A percentile compares a stretch with the other conserved stretches of the same genome.
Evolutionary conservation across 1,284 basidiomycete species (phyloP).

Genomic region (Ceratobasidium sp.): DNA sequence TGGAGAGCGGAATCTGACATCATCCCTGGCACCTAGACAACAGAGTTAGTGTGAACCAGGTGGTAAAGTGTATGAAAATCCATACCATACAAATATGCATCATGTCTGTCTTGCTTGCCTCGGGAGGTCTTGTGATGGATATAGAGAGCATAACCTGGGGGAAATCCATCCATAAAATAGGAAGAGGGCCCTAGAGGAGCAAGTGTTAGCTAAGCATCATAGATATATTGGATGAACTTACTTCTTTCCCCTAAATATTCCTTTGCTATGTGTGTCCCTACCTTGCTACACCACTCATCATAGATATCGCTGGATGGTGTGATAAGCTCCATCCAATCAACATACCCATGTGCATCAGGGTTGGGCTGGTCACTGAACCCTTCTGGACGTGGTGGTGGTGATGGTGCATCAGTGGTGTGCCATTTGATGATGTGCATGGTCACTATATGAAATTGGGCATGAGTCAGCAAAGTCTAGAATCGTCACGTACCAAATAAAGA

Average conservation of each 20-base stretch:
- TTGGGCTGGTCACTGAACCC: background rate
- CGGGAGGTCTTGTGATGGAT: slow-evolving; percentile 5
- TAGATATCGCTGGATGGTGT: background rate
- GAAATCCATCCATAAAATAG: slow-evolving; percentile 14
- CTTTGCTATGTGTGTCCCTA: background rate
- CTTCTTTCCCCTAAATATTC: background rate
- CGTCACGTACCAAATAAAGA: background rate
- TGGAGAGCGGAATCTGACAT: slow-evolving; percentile 16
- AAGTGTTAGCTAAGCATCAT: background rate
- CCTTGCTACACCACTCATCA: background rate
- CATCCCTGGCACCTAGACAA: background rate
- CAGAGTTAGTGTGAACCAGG: background rate
- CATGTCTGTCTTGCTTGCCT: slow-evolving; percentile 1
- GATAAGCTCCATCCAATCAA: slow-evolving; percentile 1
- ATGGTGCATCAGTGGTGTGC: background rate
- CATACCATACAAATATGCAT: slow-evolving; percentile 29
- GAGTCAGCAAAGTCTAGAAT: background rate
- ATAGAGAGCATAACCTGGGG: slow-evolving; percentile 9
- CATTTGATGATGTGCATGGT: background rate
- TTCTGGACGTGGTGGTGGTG: background rate
- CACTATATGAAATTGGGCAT: background rate
- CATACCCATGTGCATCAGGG: background rate
- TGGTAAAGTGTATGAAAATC: too few relatives aligned
- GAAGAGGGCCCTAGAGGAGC: background rate
- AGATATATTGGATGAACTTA: background rate